Evolutionary conservation across 352 stramenopile genomes (phyloP).

Genomic region (Blastocystis sp.): DNA sequence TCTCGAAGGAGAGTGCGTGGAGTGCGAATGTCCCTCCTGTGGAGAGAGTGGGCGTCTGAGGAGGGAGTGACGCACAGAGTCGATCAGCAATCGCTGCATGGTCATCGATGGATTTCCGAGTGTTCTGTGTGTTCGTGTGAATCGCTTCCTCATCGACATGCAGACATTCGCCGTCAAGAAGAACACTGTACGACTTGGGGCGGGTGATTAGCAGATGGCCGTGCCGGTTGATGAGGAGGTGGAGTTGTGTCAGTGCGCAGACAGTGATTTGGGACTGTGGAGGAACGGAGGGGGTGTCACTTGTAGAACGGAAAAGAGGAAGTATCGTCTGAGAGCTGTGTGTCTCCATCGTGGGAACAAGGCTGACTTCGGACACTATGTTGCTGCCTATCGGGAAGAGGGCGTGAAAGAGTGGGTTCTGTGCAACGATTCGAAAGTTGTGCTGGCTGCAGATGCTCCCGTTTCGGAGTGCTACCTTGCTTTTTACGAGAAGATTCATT

Average conservation of each 20-base stretch:
- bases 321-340: not conserved
- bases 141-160: not conserved
- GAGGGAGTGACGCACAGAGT: not conserved
- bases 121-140: constrained; percentile 6
- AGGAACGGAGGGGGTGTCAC: not conserved
- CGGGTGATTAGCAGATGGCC: not conserved
- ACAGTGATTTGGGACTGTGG: not conserved
- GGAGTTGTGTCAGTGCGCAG: not conserved
- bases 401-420: constrained; percentile 8
- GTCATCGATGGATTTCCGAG: not conserved
- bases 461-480: constrained; percentile 28
- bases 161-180: not conserved
- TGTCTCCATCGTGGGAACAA: constrained; percentile 44
- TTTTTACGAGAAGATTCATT: constrained; percentile 14
- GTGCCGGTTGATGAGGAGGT: constrained; percentile 12
- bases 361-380: constrained; percentile 45
- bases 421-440: constrained; percentile 49
- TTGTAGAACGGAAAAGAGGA: not conserved
- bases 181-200: not conserved
- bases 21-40: not conserved
- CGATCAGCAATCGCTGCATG: not conserved
- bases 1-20: not conserved
- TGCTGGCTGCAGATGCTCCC: not conserved
- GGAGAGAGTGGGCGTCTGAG: not conserved
- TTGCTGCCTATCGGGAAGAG: constrained; percentile 28